phyloP scores from a whole-genome alignment of 257 asterid species.

The Nicotiana benthamiana region DNA sequence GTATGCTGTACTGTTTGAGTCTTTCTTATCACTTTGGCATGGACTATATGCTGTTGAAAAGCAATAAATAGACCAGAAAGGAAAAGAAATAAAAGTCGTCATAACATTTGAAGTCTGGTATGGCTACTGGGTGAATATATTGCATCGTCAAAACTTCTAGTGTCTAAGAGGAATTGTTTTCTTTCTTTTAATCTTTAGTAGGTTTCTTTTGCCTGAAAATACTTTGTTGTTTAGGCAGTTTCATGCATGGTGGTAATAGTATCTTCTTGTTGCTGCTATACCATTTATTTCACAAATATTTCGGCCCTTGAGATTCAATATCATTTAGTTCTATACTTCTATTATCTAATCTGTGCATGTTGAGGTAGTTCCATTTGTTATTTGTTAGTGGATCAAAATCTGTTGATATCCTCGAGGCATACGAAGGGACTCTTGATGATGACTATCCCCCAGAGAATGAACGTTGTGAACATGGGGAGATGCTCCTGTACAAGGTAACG shows the following conservation, averaged over 20 bases:
- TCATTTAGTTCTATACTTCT: not conserved
- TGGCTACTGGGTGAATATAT: not conserved
- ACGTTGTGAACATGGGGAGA: constrained; percentile 93
- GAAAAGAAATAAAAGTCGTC: not conserved
- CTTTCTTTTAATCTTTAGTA: not conserved
- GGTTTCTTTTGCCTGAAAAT: not conserved
- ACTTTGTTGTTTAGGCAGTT: not conserved
- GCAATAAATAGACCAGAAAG: not conserved
- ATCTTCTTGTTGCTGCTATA: not conserved
- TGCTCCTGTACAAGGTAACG: constrained; percentile 93
- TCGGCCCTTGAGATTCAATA: not conserved
- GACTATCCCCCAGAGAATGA: constrained; percentile 96
- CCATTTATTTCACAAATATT: not conserved
- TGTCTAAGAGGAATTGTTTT: not conserved
- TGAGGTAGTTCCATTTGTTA: constrained; percentile 13
- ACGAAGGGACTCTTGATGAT: constrained; percentile 98
- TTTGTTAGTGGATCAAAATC: constrained; percentile 81
- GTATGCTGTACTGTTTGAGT: not conserved
- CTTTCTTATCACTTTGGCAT: not conserved
- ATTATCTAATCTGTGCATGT: not conserved
- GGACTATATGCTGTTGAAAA: not conserved
- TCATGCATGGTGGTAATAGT: not conserved
- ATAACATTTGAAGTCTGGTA: not conserved
- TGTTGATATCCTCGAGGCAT: constrained; percentile 93
- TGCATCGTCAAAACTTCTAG: not conserved